Evolutionary conservation across 2,329 filamentous ascomycete species (phyloP).

Genomic region (Monilinia aucupariae): DNA sequence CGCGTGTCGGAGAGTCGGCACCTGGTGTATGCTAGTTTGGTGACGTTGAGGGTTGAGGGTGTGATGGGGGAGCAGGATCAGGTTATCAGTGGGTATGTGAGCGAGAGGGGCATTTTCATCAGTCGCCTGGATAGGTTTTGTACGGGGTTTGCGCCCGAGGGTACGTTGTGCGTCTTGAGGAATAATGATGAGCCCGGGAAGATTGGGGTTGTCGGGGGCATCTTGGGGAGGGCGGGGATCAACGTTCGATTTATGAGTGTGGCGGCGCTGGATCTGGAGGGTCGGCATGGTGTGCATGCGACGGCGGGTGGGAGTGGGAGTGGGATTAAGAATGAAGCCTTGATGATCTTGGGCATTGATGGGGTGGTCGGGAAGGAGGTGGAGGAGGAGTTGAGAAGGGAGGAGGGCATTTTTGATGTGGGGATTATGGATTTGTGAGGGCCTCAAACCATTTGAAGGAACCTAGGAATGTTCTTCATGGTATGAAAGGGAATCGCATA

Average conservation of each 20-base stretch:
- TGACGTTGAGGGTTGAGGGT: conserved; percentile 52
- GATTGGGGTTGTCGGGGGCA: conserved; percentile 71
- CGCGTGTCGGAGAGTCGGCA: conserved; percentile 58
- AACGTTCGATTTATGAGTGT: conserved; percentile 82
- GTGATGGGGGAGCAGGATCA: conserved; percentile 20
- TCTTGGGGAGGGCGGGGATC: conserved; percentile 63
- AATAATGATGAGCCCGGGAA: conserved; percentile 80
- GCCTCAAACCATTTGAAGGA: too few species aligned
- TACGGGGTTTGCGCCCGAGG: conserved; percentile 67
- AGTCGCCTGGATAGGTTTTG: conserved; percentile 68
- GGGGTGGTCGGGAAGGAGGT: conserved; percentile 55
- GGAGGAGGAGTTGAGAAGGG: conserved; percentile 43
- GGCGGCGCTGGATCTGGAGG: conserved; percentile 41
- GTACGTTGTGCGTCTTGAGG: conserved; percentile 69
- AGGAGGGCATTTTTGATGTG: conserved; percentile 52
- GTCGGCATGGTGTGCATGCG: conserved; percentile 20
- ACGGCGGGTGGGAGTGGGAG: conserved; percentile 31
- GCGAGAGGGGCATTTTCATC: conserved; percentile 60
- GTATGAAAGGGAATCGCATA: too few species aligned
- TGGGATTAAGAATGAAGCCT: conserved; percentile 54
- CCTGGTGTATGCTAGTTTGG: conserved; percentile 61
- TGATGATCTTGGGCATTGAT: conserved; percentile 78
- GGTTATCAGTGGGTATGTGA: conserved; percentile 61
- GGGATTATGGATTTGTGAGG: conserved; percentile 42
- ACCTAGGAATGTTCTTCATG: too few species aligned